These are phyloP conservation scores for Anisodus acutangulus DNA, from an alignment of 257 asterid genomes.

Conservation along the genomic window DNA sequence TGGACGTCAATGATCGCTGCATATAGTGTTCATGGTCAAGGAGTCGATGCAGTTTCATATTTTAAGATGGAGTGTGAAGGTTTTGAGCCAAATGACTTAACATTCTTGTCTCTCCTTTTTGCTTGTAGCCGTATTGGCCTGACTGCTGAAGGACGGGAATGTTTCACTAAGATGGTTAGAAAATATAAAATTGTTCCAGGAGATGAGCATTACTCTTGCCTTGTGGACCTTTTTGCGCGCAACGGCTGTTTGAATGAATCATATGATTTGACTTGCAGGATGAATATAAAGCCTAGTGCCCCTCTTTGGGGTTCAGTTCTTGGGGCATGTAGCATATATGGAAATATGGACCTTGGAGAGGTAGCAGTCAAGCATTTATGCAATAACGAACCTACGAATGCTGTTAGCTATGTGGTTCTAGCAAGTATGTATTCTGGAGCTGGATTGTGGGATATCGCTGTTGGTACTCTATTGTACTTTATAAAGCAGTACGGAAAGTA, in stretches of 20 bases:
- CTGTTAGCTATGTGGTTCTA: conserved; percentile 47
- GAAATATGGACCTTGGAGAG: conserved; percentile 43
- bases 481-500: too few species aligned
- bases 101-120: conserved; percentile 57
- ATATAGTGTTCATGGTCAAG: conserved; percentile 53
- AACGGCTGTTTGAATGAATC: conserved; percentile 52
- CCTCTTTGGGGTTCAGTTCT: conserved; percentile 53
- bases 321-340: conserved; percentile 52
- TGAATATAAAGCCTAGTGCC: conserved; percentile 33
- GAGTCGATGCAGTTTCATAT: conserved; percentile 49
- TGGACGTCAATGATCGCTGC: conserved; percentile 67
- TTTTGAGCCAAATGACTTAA: conserved; percentile 55
- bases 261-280: conserved; percentile 39
- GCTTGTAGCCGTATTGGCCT: conserved; percentile 65
- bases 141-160: conserved; percentile 50
- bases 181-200: conserved; percentile 46
- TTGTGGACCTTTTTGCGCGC: conserved; percentile 60
- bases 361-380: conserved; percentile 42
- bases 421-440: conserved; percentile 54
- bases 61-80: conserved; percentile 55
- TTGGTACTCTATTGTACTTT: too few species aligned
- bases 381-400: conserved; percentile 41
- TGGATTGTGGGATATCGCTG: conserved; percentile 51
- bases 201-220: conserved; percentile 53
- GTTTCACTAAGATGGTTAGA: conserved; percentile 46